Conservation (phyloP, 805 yeast species). For the Kuraishia capsulata region DNA sequence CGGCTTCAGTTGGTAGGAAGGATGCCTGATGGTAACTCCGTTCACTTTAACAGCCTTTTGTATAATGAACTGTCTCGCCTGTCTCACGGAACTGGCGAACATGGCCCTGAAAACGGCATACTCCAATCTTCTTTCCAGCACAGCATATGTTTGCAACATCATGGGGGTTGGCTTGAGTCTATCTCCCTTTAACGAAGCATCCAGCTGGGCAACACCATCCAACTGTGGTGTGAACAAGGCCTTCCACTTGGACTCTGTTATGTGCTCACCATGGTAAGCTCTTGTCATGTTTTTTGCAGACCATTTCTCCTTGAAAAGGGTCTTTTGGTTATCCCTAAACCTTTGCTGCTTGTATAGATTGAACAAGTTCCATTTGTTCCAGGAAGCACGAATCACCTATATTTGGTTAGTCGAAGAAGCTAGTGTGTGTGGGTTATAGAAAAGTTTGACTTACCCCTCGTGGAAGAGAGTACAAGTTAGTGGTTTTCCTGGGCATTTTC, state of each 20-base stretch:
- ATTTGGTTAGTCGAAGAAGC: neutral
- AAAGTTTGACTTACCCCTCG: slow-evolving; percentile 30
- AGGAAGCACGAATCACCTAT: slow-evolving; percentile 68
- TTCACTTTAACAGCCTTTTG: slow-evolving; percentile 81
- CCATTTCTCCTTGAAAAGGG: slow-evolving; percentile 92
- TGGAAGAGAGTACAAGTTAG: slow-evolving; percentile 44
- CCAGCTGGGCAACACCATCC: slow-evolving; percentile 83
- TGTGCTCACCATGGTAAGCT: slow-evolving; percentile 90
- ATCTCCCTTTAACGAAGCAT: slow-evolving; percentile 63
- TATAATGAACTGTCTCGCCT: slow-evolving; percentile 81
- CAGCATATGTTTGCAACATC: slow-evolving; percentile 81
- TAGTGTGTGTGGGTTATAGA: neutral
- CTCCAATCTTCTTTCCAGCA: slow-evolving; percentile 81
- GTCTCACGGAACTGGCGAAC: slow-evolving; percentile 91
- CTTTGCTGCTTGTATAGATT: slow-evolving; percentile 71
- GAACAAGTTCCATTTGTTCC: slow-evolving; percentile 87
- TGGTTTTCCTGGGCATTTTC: slow-evolving; percentile 55
- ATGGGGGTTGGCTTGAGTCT: slow-evolving; percentile 62
- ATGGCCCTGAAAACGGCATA: slow-evolving; percentile 83
- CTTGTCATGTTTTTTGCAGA: slow-evolving; percentile 84
- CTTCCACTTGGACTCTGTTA: slow-evolving; percentile 80
- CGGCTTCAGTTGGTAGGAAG: slow-evolving; percentile 65
- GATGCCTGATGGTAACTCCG: slow-evolving; percentile 69
- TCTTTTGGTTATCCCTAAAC: slow-evolving; percentile 43
- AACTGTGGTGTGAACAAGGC: slow-evolving; percentile 58